These are phyloP conservation scores for Hortiboletus flavorubellus DNA, from an alignment of 768 basidiomycete species.

Conservation along the genomic window DNA sequence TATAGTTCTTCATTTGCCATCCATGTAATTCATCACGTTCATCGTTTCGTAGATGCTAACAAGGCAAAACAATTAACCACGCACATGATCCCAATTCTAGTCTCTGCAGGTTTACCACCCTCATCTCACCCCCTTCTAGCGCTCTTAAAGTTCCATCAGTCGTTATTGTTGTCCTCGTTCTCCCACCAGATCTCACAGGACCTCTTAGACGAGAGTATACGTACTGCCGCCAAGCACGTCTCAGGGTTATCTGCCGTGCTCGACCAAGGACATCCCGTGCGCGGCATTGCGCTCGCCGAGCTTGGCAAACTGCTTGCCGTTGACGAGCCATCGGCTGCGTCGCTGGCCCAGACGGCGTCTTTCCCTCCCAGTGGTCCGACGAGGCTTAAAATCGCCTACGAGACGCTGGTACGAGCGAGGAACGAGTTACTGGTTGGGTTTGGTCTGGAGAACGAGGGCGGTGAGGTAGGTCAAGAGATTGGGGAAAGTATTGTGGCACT, in stretches of 20 bases:
- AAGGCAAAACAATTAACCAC: constrained; percentile 59
- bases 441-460: constrained; percentile 66
- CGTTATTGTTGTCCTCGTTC: constrained; percentile 58
- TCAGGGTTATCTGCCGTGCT: constrained; percentile 55
- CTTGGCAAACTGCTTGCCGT: constrained; percentile 79
- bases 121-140: constrained; percentile 77
- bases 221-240: constrained; percentile 50
- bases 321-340: constrained; percentile 58
- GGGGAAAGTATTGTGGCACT: constrained; percentile 55
- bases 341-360: constrained; percentile 13
- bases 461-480: constrained; percentile 62
- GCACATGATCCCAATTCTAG: constrained; percentile 63
- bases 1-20: constrained; percentile 24
- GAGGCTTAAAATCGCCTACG: constrained; percentile 61
- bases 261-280: constrained; percentile 67
- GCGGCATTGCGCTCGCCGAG: constrained; percentile 73
- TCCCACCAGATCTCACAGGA: constrained; percentile 42
- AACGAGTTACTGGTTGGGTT: constrained; percentile 68
- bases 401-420: constrained; percentile 60
- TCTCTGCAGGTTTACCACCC: constrained; percentile 54
- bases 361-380: constrained; percentile 70
- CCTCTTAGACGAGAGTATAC: constrained; percentile 59
- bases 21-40: background rate
- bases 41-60: constrained; percentile 43
- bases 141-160: constrained; percentile 65